Evolutionary conservation across 2,329 filamentous ascomycete genomes (phyloP).

Genomic region (Escovopsis sp.): DNA sequence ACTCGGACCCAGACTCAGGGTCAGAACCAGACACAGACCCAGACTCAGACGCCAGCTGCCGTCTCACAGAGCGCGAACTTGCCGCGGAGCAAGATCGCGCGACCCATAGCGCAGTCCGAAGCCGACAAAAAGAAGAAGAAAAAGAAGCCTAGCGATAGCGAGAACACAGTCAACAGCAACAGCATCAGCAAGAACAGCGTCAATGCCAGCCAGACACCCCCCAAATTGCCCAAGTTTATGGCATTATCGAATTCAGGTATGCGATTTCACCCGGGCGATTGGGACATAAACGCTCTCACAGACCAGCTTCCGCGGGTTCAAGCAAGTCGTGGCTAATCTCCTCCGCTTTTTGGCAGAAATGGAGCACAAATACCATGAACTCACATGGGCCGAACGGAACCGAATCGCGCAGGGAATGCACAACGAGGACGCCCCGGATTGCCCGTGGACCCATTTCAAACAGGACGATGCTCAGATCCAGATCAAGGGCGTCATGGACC

Average conservation of each 20-base stretch:
- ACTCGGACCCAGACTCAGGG: too few species aligned
- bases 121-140: conserved; percentile 5
- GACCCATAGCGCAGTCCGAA: conserved; percentile 1
- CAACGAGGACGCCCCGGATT: conserved; percentile 19
- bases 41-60: conserved; percentile 11
- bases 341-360: conserved; percentile 25
- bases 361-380: conserved; percentile 35
- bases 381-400: conserved; percentile 37
- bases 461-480: conserved; percentile 16
- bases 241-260: conserved; percentile 22
- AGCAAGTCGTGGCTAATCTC: conserved; percentile 2
- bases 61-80: conserved; percentile 22
- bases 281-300: too few species aligned
- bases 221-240: conserved; percentile 25
- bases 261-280: conserved; percentile 4
- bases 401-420: conserved; percentile 27
- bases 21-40: not conserved
- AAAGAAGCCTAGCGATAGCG: too few species aligned
- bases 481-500: conserved; percentile 42
- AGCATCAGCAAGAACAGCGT: not conserved
- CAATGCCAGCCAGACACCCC: conserved; percentile 6
- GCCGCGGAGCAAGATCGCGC: conserved; percentile 1
- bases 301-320: too few species aligned
- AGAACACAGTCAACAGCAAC: too few species aligned
- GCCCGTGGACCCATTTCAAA: conserved; percentile 22